Percentiles rank a stretch among this genome's conserved stretches.
Evolutionary conservation across 371 early-diverging fungal genomes (phyloP).

Genomic region (Mortierella sp.): DNA sequence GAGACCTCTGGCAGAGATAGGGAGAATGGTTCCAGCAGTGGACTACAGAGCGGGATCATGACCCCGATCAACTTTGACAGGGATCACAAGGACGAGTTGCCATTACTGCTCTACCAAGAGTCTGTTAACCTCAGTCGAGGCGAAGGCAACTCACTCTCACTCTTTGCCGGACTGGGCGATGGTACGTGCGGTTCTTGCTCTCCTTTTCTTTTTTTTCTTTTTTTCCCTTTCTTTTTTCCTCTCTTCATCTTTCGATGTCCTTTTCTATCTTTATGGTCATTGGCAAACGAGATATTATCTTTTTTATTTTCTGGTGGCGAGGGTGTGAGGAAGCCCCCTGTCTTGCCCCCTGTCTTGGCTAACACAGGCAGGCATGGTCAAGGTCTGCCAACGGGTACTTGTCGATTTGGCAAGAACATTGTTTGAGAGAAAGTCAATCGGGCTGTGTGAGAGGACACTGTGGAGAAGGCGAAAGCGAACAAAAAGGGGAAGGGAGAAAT

Average conservation of each 20-base stretch:
- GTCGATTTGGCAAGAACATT: no score
- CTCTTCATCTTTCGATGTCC: not conserved
- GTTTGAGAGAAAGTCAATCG: no score
- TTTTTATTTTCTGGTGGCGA: no score
- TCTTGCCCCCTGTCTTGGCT: no score
- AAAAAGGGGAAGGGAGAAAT: not conserved
- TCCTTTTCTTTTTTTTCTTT: not conserved
- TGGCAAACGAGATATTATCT: no score
- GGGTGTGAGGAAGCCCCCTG: not conserved
- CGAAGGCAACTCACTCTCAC: constrained; percentile 44
- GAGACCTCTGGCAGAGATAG: no score
- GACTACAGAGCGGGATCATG: constrained; percentile 4
- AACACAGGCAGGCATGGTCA: no score
- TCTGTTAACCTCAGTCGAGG: constrained; percentile 43
- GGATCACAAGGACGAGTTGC: constrained; percentile 42
- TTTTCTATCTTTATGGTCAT: no score
- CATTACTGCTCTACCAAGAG: constrained; percentile 38
- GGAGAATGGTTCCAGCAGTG: constrained; percentile 6
- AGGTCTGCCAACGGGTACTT: no score
- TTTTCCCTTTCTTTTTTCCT: not conserved
- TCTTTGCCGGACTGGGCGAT: constrained; percentile 45
- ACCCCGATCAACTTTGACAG: constrained; percentile 18
- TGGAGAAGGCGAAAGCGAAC: not conserved
- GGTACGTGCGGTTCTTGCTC: constrained; percentile 20
- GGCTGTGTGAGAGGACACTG: constrained; percentile 3